Base-by-base conservation (phyloP, 2,329 filamentous ascomycete species). In the Aspergillus ruber region DNA sequence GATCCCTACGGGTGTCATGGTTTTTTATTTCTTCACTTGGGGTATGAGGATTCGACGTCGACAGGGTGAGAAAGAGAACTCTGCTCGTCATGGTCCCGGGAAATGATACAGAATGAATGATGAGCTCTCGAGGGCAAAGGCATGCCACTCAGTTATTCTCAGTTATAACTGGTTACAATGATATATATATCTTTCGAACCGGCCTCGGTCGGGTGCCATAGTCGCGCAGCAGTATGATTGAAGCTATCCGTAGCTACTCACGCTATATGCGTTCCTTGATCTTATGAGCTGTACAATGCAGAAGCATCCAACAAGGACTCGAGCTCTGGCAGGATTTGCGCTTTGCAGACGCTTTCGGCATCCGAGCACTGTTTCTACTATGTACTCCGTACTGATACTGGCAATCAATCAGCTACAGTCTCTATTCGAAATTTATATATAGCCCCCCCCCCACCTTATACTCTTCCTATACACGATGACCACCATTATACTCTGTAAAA, bases 1-100 rank as follows among this genome's bases (percentile, higher is more conserved):
- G 50, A 60, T 59, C 62, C 61, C 56, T 60, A 60, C 61, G 61
- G 62, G 55, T 66, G 64, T 60, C 55, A 55, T 59, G 52, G 57
- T 52, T 58, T 50, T 29, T 29, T 29, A 10, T 29, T 56, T 54
- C 49, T 58, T 56, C 54, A 59, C 33, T 35, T 35, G 3, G 33
- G 13, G 15, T 39, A 29, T 58, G 52, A 51, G 49, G 57, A 56
- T 55, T 38, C 54, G 59, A 54, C 51, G 54, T 57, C 57, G 56
- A 54, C 50, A 57, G 56, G 50, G 57, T 61, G 56, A 57, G 58
- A 55, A 56, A 56, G 56, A 58, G 54, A 47, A 51, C 52, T 51
- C 50, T 44, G 51, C 36, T 18, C 36, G 50, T 47, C 43, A 46
- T 51, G 45, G 39, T 50, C 51, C 42, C 47, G 51, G 48, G 46